Evolutionary conservation across 129 eudicot genomes (phyloP), one percentile per base, ranked within the genome.

Genomic region (Escallonia herrerae): DNA sequence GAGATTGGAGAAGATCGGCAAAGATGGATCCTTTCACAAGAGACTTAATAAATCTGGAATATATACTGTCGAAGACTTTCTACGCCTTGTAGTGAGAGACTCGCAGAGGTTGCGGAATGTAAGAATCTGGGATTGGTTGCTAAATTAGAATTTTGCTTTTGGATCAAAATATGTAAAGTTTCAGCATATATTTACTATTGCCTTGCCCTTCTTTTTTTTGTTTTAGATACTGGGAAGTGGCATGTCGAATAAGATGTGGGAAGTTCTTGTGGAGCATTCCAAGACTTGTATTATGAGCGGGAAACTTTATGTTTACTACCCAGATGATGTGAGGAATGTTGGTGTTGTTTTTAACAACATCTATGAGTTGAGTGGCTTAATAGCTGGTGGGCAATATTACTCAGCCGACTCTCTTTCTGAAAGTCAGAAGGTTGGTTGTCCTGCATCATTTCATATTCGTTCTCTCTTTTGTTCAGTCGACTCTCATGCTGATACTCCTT

Each of bases 181-280:
- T 49, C 4, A 7, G 43, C 40, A 9, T 13, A 42, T 10, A 13
- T 11, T 15, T 64, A 4, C 22, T 52, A 12, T 22, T 61, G 39
- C 40, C 52, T 8, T 39, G 22, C 47, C 33, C 7, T 4, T 63
- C 43, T 11, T 64, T 37, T 6, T 52, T 43, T 43, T 71, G 14
- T 71, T 56, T 44, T 72, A 94, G 99, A 84, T 86, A 56, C 83
- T 94, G 60, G 99, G 99, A 63, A 86, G 95, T 80, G 99, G 99
- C 68, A 94, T 94, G 99, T 94, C 99, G 15, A 94, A 89, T 79
- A 94, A 89, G 79, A 94, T 94, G 99, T 94, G 99, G 99, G 99
- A 94, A 15, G 82, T 73, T 49, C 99, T 94, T 43, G 80, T 86
- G 52, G 97, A 94, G 66, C 99, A 94, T 72, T 86, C 99, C 15